These are phyloP conservation scores for Termitomyces sp. DNA, from an alignment of 768 basidiomycete genomes.

Conservation along the genomic window DNA sequence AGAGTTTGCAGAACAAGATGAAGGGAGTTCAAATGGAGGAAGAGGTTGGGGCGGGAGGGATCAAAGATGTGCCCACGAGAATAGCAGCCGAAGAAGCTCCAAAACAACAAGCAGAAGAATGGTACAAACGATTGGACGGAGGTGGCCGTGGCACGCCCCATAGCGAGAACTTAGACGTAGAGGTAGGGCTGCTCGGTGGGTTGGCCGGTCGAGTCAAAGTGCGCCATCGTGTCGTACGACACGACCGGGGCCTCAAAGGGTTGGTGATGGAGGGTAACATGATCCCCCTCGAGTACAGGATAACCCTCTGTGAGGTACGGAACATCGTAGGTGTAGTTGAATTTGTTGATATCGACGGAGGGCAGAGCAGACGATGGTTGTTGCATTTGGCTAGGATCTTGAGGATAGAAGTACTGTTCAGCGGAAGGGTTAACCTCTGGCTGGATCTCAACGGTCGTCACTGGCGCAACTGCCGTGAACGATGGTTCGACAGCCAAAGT, in stretches of 20 bases:
- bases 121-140: constrained; percentile 1
- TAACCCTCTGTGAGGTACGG: constrained; percentile 14
- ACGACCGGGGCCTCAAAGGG: constrained; percentile 9
- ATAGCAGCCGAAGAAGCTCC: background rate
- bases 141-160: background rate
- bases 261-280: constrained; percentile 11
- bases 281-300: constrained; percentile 13
- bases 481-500: background rate
- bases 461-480: constrained; percentile 1
- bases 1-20: background rate
- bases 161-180: constrained; percentile 1
- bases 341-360: constrained; percentile 13
- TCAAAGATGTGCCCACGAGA: background rate
- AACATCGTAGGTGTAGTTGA: constrained; percentile 11
- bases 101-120: constrained; percentile 4
- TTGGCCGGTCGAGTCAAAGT: constrained; percentile 4
- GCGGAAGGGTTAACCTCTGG: background rate
- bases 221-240: constrained; percentile 10
- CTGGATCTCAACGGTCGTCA: constrained; percentile 1
- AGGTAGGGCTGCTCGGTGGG: constrained; percentile 6
- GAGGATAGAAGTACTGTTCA: constrained; percentile 15
- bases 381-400: constrained; percentile 9
- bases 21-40: background rate
- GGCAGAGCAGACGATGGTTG: background rate
- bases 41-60: background rate